Base-by-base conservation (phyloP, 2,329 filamentous ascomycete species). In the Drechslerella dactyloides region DNA sequence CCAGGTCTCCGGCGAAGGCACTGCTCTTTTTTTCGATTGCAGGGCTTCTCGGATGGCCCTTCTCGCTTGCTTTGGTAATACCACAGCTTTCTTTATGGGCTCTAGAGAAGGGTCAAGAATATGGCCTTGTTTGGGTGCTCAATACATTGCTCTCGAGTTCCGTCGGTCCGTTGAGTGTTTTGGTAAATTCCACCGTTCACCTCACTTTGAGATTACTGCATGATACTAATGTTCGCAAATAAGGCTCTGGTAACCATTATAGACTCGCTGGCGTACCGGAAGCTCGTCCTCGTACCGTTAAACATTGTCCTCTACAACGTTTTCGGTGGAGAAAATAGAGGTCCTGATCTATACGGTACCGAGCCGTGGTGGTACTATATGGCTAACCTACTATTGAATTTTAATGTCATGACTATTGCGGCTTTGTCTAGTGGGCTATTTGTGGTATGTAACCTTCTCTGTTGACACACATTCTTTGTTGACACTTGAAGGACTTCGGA, bases 311-410 rank as follows among this genome's bases (percentile, higher is more conserved):
- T 89, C 74, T 99, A 99, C 84, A 99, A 99, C 78, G 86, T 99
- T 48, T 93, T 99, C 78, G 90, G 90, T 6, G 87, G 87, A 5
- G 85, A 86, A 0, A 90, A 88, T 33, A 85, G 83, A 78, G 94
- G 93, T 0, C 94, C 94, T 0, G 86, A 96, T 62, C 90, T 99
- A 37, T 99, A 97, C 77, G 94, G 94, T 50, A 96, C 91, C 0
- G 94, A 99, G 80, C 91, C 93, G 0, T 97, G 93, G 94, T 89
- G 93, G 59, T 99, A 97, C 79, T 99, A 99, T 80, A 84, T 96
- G 76, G 90, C 90, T 76, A 99, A 99, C 77, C 82, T 99, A 48
- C 82, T 89, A 15, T 84, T 99, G 68, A 99, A 99, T 81, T 99
- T 97, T 83, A 96, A 97, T 78, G 80, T 96, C 52, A 97, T 93